Evolutionary conservation across 208 protist genomes (phyloP), one percentile per base, ranked within the genome.

Genomic region (Trypanosoma congolense): DNA sequence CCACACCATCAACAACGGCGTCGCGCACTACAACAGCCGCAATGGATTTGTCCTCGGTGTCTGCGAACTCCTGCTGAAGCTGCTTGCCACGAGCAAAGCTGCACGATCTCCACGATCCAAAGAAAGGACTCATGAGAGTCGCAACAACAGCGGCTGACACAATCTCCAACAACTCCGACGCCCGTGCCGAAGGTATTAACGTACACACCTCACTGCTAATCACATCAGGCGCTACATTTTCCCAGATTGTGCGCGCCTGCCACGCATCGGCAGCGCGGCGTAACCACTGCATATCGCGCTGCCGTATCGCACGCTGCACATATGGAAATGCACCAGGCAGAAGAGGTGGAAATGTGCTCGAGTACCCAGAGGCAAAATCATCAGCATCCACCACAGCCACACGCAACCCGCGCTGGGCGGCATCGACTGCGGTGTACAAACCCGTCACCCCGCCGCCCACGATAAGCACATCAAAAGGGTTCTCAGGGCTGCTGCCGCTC

Each of bases 401-500:
- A 8, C 69, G 70, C 33, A 91, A 67, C 18, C 87, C 87, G 9
- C 87, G 78, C 49, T 83, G 78, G 6, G 83, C 81, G 4, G 87
- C 87, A 43, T 94, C 87, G 5, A 94, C 77, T 16, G 87, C 83
- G 1, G 75, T 73, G 75, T 92, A 92, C 14, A 94, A 63, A 1
- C 83, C 87, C 0, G 43, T 72, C 5, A 83, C 53, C 12, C 84
- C 82, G 19, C 81, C 83, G 28, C 87, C 87, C 16, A 94, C 38
- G 4, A 95, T 71, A 36, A 90, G 67, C 3, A 93, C 61, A 57
- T 93, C 84, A 52, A 84, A 88, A 0, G 75, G 67, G 1, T 67
- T 31, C 16, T 60, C 21, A 3, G 30, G 53, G 2, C 47, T 48
- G 1, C 54, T 54, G 47, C 70, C 64, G 9, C 10, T 12, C 8